Evolutionary conservation across 352 stramenopile species (phyloP), one percentile per base, ranked within the genome.

Genomic region (Globisporangium spinosum): DNA sequence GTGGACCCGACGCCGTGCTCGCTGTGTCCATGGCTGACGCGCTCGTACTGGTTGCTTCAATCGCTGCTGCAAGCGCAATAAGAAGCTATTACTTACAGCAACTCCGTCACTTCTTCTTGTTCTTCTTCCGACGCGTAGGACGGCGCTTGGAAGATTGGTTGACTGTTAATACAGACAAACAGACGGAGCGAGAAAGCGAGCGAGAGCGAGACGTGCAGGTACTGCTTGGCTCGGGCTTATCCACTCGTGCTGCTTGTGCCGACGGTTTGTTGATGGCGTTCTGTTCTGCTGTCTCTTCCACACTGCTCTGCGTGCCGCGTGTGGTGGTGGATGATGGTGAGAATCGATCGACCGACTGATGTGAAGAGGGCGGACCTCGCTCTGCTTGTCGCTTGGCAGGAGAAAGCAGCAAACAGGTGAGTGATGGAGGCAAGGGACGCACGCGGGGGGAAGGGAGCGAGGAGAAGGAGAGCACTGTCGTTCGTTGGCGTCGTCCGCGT

Each of bases 1-100:
- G 64, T 29, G 64, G 64, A 0, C 64, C 64, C 35, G 65, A 65
- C 49, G 58, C 66, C 23, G 65, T 67, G 65, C 59, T 67, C 7
- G 53, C 59, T 6, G 65, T 70, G 58, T 70, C 65, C 64, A 69
- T 63, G 6, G 9, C 45, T 12, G 40, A 59, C 47, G 43, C 27
- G 43, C 43, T 17, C 25, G 54, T 13, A 17, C 15, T 40, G 15
- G 0, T n/a, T 43, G 12, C 6, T 25, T 8, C n/a, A 27, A 27
- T 56, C 5, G 49, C 38, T 45, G 15, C 12, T 45, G 38, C 38
- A 45, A 17, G 0, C 38, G 38, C 13, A 45, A 45, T 45, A 20
- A 13, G 38, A 45, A 45, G 38, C 12, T 45, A 45, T 51, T 51
- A 51, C 43, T 51, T 22, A 51, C 43, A 51, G 43, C 38, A 45